phyloP scores from a whole-genome alignment of 2,329 filamentous ascomycete genomes.

The Pseudogymnoascus sp. region DNA sequence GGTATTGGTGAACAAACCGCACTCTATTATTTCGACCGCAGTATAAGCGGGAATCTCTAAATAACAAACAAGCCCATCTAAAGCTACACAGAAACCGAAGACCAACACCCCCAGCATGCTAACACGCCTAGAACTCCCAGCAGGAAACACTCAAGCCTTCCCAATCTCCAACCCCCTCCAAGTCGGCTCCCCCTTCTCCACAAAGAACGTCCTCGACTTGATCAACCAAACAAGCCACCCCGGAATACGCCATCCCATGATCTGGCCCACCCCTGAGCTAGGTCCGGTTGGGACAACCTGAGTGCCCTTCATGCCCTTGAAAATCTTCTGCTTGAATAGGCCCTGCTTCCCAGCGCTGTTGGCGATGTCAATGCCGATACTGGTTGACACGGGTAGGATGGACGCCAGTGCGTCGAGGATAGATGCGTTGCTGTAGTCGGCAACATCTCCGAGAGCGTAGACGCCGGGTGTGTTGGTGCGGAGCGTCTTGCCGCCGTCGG shows the following conservation, averaged over 20 bases:
- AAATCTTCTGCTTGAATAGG: constrained; percentile 21
- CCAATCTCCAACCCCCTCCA: constrained; percentile 11
- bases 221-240: constrained; percentile 30
- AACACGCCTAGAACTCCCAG: not conserved
- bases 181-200: constrained; percentile 18
- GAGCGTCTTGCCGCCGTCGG: constrained; percentile 34
- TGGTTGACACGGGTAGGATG: constrained; percentile 34
- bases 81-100: not conserved
- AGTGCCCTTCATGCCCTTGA: constrained; percentile 27
- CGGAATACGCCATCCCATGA: constrained; percentile 31
- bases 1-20: not conserved
- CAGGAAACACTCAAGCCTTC: not conserved
- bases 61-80: not conserved
- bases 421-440: constrained; percentile 33
- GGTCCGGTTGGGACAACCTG: constrained; percentile 33
- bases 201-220: constrained; percentile 32
- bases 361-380: constrained; percentile 39
- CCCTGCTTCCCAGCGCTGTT: not conserved
- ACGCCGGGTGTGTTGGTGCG: constrained; percentile 39
- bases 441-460: constrained; percentile 41
- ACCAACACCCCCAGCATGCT: not conserved
- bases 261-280: constrained; percentile 30
- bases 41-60: not conserved
- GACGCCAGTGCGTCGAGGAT: constrained; percentile 33
- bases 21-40: not conserved